These are phyloP conservation scores for Leccinum fibrillosum DNA, from an alignment of 768 basidiomycete species.

Conservation along the genomic window DNA sequence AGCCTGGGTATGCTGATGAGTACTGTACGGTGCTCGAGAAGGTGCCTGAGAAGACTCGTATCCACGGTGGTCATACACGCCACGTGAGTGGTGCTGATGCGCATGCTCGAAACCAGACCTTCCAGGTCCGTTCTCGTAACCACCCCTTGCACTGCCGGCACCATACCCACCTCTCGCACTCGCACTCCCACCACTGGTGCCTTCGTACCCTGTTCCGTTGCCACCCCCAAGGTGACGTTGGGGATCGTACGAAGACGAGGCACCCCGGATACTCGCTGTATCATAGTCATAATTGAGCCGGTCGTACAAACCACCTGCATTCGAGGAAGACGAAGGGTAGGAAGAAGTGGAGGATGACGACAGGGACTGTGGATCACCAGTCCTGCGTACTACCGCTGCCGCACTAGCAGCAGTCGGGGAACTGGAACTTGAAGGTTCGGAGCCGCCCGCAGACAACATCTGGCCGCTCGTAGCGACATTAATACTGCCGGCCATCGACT, in stretches of 20 bases:
- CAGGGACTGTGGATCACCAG: conserved; percentile 9
- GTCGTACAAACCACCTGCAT: conserved; percentile 18
- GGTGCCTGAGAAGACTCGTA: conserved; percentile 26
- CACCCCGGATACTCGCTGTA: conserved; percentile 9
- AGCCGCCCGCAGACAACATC: conserved; percentile 11
- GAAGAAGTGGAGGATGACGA: conserved; percentile 15
- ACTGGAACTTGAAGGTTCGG: conserved; percentile 14
- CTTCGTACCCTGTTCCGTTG: conserved; percentile 16
- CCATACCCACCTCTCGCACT: conserved; percentile 23
- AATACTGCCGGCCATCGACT: conserved; percentile 7
- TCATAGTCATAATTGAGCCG: conserved; percentile 24
- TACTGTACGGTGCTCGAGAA: conserved; percentile 18
- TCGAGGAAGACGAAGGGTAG: conserved; percentile 18
- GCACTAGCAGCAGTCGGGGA: conserved; percentile 1
- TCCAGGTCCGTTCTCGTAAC: conserved; percentile 20
- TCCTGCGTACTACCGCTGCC: conserved; percentile 10
- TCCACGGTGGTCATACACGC: conserved; percentile 25
- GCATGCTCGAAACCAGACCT: conserved; percentile 23
- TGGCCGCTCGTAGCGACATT: conserved; percentile 16
- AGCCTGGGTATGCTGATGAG: conserved; percentile 16
- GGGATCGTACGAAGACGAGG: conserved; percentile 18
- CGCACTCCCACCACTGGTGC: conserved; percentile 8
- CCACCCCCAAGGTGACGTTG: conserved; percentile 15
- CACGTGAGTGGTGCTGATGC: conserved; percentile 27
- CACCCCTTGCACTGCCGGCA: conserved; percentile 9